A percentile compares a stretch with the other conserved stretches of the same genome.
These are phyloP conservation scores for Fraxinus angustifolia DNA, from an alignment of 305 asterid genomes.

Conservation along the genomic window DNA sequence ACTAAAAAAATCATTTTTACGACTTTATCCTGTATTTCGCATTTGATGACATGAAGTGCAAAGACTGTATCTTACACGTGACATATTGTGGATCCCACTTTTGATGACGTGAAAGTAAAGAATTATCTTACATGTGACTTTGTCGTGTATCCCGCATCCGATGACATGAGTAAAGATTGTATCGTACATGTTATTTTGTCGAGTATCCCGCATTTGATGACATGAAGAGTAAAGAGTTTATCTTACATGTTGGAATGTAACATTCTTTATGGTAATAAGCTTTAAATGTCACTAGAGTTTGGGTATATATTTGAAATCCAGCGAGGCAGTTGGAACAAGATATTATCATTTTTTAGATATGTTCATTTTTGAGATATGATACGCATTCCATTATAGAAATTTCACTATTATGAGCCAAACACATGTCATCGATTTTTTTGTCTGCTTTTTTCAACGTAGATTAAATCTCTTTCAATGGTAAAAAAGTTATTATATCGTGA, in stretches of 20 bases:
- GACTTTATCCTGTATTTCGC: neutral
- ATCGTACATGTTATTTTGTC: neutral
- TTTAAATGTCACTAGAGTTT: neutral
- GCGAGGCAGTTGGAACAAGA: neutral
- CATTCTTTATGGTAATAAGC: conserved; percentile 1
- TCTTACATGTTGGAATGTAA: conserved; percentile 7
- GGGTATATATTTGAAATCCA: conserved; percentile 5
- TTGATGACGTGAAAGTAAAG: neutral
- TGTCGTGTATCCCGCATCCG: neutral
- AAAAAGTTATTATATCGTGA: neutral
- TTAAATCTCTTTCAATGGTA: neutral
- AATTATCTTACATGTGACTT: neutral
- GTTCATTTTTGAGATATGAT: neutral
- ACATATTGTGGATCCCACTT: neutral
- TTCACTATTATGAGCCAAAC: neutral
- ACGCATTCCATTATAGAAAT: neutral
- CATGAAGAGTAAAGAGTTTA: neutral
- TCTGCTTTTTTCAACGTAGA: neutral
- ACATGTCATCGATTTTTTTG: neutral
- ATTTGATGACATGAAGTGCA: neutral
- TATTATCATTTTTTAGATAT: neutral
- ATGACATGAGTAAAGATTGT: neutral
- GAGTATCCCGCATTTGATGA: neutral
- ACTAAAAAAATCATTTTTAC: neutral
- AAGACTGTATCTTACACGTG: neutral